Percentiles rank a stretch among this genome's conserved stretches.
These are phyloP conservation scores for Ganoderma multipileum DNA, from an alignment of 1,284 basidiomycete species.

Conservation along the genomic window DNA sequence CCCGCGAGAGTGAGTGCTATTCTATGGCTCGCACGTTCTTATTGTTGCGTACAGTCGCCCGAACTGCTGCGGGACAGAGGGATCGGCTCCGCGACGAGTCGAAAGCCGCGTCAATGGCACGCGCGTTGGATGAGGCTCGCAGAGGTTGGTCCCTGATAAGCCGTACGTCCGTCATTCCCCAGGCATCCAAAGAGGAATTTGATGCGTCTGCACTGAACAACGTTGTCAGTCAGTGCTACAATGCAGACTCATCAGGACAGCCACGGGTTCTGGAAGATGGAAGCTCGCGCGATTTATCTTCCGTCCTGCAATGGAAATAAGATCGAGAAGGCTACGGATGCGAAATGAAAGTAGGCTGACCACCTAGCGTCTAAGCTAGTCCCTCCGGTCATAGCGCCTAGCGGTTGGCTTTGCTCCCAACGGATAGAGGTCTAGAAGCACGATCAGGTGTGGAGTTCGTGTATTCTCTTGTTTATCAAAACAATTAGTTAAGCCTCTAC, in stretches of 20 bases:
- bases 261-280: constrained; percentile 1
- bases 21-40: constrained; percentile 13
- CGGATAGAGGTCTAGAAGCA: background rate
- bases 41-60: constrained; percentile 15
- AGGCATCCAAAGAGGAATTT: background rate
- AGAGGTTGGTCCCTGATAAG: background rate
- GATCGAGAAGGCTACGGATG: background rate
- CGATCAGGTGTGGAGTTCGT: background rate
- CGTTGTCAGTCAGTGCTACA: background rate
- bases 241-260: background rate
- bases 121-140: background rate
- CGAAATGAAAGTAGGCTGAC: background rate
- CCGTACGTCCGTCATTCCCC: background rate
- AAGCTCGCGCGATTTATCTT: background rate
- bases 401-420: background rate
- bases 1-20: constrained; percentile 21
- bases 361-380: too few relatives aligned
- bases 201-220: background rate
- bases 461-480: background rate
- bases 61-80: background rate
- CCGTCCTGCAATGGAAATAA: background rate
- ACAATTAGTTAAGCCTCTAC: background rate
- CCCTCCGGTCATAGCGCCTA: background rate
- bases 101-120: background rate
- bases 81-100: background rate